phyloP scores from a whole-genome alignment of 2,329 filamentous ascomycete species.

The Xylaria sp. region DNA sequence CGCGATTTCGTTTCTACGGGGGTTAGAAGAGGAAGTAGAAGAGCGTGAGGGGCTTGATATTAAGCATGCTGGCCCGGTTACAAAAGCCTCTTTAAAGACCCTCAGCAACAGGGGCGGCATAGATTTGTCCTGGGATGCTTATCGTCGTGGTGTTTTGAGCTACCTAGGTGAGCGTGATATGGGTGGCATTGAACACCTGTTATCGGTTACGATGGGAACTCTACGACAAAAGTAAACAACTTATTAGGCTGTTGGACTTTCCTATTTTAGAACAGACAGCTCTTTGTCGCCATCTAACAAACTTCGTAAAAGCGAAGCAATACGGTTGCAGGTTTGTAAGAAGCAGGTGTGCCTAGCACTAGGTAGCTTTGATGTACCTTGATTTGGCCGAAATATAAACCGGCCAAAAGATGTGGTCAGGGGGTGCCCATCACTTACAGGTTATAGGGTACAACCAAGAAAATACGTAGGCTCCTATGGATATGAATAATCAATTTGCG shows the following conservation, averaged over 20 bases:
- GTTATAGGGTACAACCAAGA: too few species aligned
- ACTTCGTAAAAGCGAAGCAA: not conserved
- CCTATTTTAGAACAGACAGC: not conserved
- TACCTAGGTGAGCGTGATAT: conserved; percentile 73
- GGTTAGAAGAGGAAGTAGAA: conserved; percentile 66
- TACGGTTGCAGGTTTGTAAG: not conserved
- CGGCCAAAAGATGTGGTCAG: not conserved
- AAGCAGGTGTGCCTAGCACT: not conserved
- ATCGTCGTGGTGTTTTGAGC: conserved; percentile 75
- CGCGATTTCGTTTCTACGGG: conserved; percentile 65
- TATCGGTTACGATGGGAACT: conserved; percentile 84
- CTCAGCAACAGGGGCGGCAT: conserved; percentile 74
- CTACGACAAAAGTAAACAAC: conserved; percentile 62
- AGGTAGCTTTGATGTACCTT: not conserved
- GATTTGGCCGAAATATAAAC: not conserved
- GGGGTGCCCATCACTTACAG: not conserved
- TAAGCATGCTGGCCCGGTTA: conserved; percentile 75
- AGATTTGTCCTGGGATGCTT: conserved; percentile 76
- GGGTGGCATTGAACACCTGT: conserved; percentile 73
- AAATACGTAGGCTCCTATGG: not conserved
- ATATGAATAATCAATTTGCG: not conserved
- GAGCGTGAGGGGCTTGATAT: conserved; percentile 53
- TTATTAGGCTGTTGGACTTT: not conserved
- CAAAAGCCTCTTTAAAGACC: conserved; percentile 70
- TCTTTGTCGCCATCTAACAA: not conserved